phyloP scores from a whole-genome alignment of 495 filamentous ascomycete species.

The Penicillium lagena region DNA sequence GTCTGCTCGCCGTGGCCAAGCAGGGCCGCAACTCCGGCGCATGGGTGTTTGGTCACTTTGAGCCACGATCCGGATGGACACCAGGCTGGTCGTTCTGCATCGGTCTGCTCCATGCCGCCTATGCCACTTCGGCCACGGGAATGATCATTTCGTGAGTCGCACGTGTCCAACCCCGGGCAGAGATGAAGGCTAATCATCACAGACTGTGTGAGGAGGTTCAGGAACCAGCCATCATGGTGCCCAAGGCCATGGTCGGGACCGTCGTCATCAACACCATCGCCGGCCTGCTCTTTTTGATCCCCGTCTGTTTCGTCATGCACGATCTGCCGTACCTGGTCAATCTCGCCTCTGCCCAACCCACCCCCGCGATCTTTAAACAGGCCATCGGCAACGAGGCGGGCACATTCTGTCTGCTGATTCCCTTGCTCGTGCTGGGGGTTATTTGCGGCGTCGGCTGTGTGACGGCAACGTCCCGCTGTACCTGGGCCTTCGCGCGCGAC shows the following conservation, averaged over 20 bases:
- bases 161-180: no score
- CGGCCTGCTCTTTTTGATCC: constrained; percentile 58
- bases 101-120: constrained; percentile 49
- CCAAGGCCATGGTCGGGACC: constrained; percentile 60
- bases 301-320: constrained; percentile 56
- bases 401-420: constrained; percentile 59
- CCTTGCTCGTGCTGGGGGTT: constrained; percentile 60
- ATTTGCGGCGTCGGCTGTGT: constrained; percentile 61
- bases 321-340: constrained; percentile 43
- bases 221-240: constrained; percentile 52
- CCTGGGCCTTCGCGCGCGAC: constrained; percentile 60
- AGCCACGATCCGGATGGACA: constrained; percentile 46
- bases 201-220: constrained; percentile 59
- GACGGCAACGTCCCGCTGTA: constrained; percentile 64
- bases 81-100: constrained; percentile 53
- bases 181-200: neutral
- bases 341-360: constrained; percentile 46
- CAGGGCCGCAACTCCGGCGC: constrained; percentile 32
- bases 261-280: constrained; percentile 58
- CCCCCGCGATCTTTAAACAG: constrained; percentile 14
- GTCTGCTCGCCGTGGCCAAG: constrained; percentile 46
- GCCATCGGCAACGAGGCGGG: constrained; percentile 29
- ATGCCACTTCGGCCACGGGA: constrained; percentile 49
- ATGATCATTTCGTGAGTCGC: constrained; percentile 24
- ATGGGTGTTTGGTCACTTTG: constrained; percentile 54